Evolutionary conservation across 2,329 filamentous ascomycete genomes (phyloP), one percentile per base, ranked within the genome.

Genomic region (Colletotrichum neosansevieriae): DNA sequence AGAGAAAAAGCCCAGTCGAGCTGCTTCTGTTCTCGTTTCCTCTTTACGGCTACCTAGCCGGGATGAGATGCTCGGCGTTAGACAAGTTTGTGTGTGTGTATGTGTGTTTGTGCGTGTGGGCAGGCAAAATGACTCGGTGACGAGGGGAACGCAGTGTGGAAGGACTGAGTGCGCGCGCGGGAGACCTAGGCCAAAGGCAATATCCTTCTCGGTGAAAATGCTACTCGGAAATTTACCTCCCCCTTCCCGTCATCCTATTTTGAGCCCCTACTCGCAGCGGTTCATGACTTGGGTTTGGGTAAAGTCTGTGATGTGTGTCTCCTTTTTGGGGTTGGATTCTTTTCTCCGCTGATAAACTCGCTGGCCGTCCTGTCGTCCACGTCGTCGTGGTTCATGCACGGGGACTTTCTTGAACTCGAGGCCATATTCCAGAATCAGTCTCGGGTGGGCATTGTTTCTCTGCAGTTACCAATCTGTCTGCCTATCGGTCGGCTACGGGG

Each of bases 201-300:
- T 54, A 10, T 38, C 49, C 11, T 36, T n/a, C 45, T 42, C 42
- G n/a, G 24, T 36, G 36, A 11, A 45, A 50, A 51, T 45, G 29
- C 56, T 61, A 15, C 32, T 38, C 49, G 12, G 15, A 65, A 45
- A 21, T 53, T 17, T 34, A 32, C 34, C 49, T 53, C 17, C 29
- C 49, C 44, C 17, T 67, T 51, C 29, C 17, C 36, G 44, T 45
- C 44, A 49, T 67, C 57, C 34, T 45, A 51, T 34, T 45, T 67
- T 49, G 42, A 49, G 17, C 17, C 17, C 49, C 12, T 45, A 17
- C 44, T 29, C 21, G 57, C 57, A 59, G 57, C 17, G 9, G 42
- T 59, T 59, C 44, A 59, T 45, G 21, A 49, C 42, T 49, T 49
- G 10, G n/a, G 4, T 34, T 13, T 51, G n/a, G 49, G 49, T 7